These are phyloP conservation scores for Triglochin maritima DNA, from an alignment of 106 monocot species.

Conservation along the genomic window DNA sequence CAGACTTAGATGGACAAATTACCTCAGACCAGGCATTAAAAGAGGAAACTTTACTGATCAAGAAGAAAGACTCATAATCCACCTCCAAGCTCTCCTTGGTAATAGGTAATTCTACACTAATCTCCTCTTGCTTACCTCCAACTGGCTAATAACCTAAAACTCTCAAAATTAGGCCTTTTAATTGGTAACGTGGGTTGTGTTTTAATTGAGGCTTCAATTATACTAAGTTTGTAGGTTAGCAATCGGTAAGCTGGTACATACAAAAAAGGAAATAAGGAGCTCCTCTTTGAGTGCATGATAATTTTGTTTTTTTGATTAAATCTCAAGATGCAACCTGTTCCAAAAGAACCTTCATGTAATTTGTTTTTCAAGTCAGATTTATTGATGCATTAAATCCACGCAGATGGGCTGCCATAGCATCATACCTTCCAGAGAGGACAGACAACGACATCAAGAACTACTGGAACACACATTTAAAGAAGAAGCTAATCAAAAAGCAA, in stretches of 20 bases:
- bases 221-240: background rate
- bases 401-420: conserved; percentile 31
- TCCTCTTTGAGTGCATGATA: background rate
- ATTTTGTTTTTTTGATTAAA: background rate
- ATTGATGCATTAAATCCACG: background rate
- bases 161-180: background rate
- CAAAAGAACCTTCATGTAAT: too few relatives aligned
- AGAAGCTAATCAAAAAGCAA: conserved; percentile 1
- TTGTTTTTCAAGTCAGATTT: too few relatives aligned
- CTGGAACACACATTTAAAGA: conserved; percentile 30
- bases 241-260: background rate
- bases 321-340: too few relatives aligned
- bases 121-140: background rate
- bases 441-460: conserved; percentile 36
- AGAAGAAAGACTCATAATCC: conserved; percentile 27
- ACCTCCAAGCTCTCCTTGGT: conserved; percentile 28
- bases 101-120: conserved; percentile 10
- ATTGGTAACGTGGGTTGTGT: background rate
- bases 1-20: conserved; percentile 29
- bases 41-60: conserved; percentile 22
- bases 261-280: too few relatives aligned
- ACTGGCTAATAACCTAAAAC: too few relatives aligned
- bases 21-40: conserved; percentile 28
- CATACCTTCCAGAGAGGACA: conserved; percentile 25
- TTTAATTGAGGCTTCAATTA: background rate